Conservation (phyloP, 2,329 filamentous ascomycete genomes). For the Alternaria novae-zelandiae region DNA sequence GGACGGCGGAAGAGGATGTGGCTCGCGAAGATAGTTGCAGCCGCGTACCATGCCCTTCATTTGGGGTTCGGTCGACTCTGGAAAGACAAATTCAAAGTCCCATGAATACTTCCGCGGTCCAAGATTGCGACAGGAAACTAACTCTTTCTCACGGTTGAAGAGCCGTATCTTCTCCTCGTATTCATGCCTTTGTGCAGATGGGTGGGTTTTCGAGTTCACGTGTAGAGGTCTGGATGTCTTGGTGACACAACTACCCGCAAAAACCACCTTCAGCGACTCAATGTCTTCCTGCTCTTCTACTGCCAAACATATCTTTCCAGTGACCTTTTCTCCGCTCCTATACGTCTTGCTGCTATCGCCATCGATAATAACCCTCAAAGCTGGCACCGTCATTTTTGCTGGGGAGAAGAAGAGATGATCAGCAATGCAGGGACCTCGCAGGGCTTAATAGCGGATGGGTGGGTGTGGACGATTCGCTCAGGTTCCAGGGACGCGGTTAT, state of each 20-base stretch:
- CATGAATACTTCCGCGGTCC: constrained; percentile 40
- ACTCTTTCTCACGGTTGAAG: constrained; percentile 36
- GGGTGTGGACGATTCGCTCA: constrained; percentile 19
- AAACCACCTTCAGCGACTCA: constrained; percentile 36
- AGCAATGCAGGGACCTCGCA: constrained; percentile 38
- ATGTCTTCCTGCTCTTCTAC: constrained; percentile 36
- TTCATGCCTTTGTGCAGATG: constrained; percentile 22
- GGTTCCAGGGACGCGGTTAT: constrained; percentile 34
- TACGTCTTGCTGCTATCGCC: constrained; percentile 39
- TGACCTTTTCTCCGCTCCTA: constrained; percentile 42
- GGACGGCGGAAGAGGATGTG: constrained; percentile 43
- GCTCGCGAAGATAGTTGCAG: constrained; percentile 36
- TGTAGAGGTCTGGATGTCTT: constrained; percentile 39
- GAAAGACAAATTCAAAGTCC: constrained; percentile 46
- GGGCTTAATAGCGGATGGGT: constrained; percentile 24
- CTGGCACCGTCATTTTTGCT: constrained; percentile 34
- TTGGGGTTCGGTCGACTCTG: constrained; percentile 35
- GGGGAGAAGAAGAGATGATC: constrained; percentile 16
- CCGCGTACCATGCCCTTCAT: constrained; percentile 36
- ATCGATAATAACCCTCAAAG: constrained; percentile 40
- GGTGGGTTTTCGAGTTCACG: constrained; percentile 19
- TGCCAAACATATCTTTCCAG: constrained; percentile 39
- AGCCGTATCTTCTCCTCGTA: constrained; percentile 39
- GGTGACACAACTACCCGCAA: constrained; percentile 42
- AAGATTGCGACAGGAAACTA: constrained; percentile 27